Base-by-base conservation (phyloP, 2,329 filamentous ascomycete genomes). In the Colletotrichum euphorbiae region DNA sequence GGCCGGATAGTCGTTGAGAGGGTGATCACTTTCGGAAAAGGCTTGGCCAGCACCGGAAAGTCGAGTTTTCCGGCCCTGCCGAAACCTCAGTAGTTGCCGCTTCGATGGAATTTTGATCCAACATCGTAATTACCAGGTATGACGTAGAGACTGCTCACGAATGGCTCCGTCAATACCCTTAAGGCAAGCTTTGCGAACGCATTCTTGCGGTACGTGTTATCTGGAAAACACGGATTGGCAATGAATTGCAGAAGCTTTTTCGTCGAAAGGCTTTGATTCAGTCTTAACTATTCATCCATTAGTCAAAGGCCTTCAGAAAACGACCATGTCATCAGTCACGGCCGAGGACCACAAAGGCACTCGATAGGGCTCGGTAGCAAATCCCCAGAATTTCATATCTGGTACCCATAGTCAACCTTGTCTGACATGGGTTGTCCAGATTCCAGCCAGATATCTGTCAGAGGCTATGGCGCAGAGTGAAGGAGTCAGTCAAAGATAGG, bases 141-240 rank as follows among this genome's bases (percentile, higher is more conserved):
- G 67, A 70, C 19, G 17, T 64, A 51, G 0, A 51, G 24, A 12
- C 51, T 64, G 0, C 51, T 36, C 13, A 57, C 45, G 0, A 63
- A 33, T 0, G 59, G 64, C 13, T 46, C 52, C 2, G 43, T 54
- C 6, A 63, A 45, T 3, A 52, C 64, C 11, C 38, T 17, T 4
- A 67, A 21, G 7, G 51, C 17, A 6, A 58, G 19, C 3, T 43
- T 57, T 12, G 43, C 59, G 2, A 19, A 51, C 0, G 11, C 0
- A 6, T 62, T 43, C 19, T 68, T 51, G 2, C 28, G 36, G 36
- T 52, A 54, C 2, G 43, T 15, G 2, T 52, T 58, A 12, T 42
- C 19, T 4, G 17, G 24, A 17, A n/a, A 17, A 2, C 50, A 21
- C 3, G 15, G 21, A 3, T 51, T n/a, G 3, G 42, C 21, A 7